Conservation (phyloP, 345 rosid genomes). For the Odontarrhena argentea region DNA sequence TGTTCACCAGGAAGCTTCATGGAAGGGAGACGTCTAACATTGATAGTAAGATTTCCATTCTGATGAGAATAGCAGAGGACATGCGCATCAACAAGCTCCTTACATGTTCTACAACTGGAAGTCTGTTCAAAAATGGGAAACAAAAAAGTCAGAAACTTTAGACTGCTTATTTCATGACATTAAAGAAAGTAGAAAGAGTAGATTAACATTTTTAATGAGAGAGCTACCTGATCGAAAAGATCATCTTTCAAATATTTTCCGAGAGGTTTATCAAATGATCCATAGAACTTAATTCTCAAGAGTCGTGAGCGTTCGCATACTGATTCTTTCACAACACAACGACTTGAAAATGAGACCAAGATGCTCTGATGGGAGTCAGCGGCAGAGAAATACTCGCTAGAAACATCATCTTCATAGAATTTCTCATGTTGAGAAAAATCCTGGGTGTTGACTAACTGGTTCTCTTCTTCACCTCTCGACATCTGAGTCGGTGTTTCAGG, state of each 20-base stretch:
- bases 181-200: not conserved
- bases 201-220: not conserved
- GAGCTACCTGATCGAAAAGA: slow-evolving; percentile 78
- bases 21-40: slow-evolving; percentile 68
- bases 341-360: slow-evolving; percentile 88
- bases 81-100: slow-evolving; percentile 86
- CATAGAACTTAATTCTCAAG: slow-evolving; percentile 89
- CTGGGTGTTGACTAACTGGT: slow-evolving; percentile 40
- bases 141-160: not conserved
- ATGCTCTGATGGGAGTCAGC: slow-evolving; percentile 89
- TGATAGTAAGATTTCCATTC: slow-evolving; percentile 96
- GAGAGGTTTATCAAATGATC: slow-evolving; percentile 94
- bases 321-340: slow-evolving; percentile 71
- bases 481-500: slow-evolving; percentile 45
- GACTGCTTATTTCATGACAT: not conserved
- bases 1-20: slow-evolving; percentile 80
- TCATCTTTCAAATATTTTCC: slow-evolving; percentile 85
- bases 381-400: slow-evolving; percentile 73
- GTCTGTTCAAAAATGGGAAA: slow-evolving; percentile 47
- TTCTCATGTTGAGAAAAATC: slow-evolving; percentile 51
- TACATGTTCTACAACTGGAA: slow-evolving; percentile 67
- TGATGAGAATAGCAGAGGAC: slow-evolving; percentile 89
- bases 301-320: slow-evolving; percentile 95
- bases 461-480: slow-evolving; percentile 44
- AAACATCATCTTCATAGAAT: slow-evolving; percentile 54